Base-by-base conservation (phyloP, 2,329 filamentous ascomycete species). In the Fusarium brevicatenulatum region DNA sequence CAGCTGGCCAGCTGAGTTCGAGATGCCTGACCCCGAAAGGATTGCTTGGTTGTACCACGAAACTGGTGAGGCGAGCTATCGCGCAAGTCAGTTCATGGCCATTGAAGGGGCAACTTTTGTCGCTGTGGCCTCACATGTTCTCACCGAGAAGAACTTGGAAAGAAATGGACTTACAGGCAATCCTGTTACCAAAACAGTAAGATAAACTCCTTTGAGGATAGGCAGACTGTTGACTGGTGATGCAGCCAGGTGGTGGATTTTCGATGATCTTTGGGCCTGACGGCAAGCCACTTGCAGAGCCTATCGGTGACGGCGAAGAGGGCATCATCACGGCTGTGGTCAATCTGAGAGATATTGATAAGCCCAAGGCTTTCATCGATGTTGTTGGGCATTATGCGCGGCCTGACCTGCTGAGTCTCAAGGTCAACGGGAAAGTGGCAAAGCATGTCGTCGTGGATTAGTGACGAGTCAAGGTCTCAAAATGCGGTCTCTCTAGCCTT, bases 321-420 rank as follows among this genome's bases (percentile, higher is more conserved):
- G 56, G 56, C 1, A 42, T 59, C 9, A 23, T 59, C 4, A 59
- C 46, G 5, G 46, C 46, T 2, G 36, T 23, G 12, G 36, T 28
- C 2, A 59, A 59, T 15, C 13, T 59, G 16, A 53, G 46, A 13
- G 46, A 59, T 34, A 59, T 54, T 30, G 46, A 59, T 16, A 59
- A 21, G 36, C 56, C 46, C 9, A 54, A 59, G 25, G 46, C 56
- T 32, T 59, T 59, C 25, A 54, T 59, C 18, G 56, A 59, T 5
- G 56, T 59, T 25, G 46, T 59, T n/a, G 56, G 56, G 7, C 56
- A 59, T 54, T 59, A 59, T 32, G 46, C 56, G 13, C 46, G 56
- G 1, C 56, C 56, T 18, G 56, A 59, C 23, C 12, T 59, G n/a
- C 56, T 54, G 4, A 54, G 56, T 13, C 56, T 59, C 9, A 59